Conservation (phyloP, 768 basidiomycete genomes). For the Kwoniella heveanensis region DNA sequence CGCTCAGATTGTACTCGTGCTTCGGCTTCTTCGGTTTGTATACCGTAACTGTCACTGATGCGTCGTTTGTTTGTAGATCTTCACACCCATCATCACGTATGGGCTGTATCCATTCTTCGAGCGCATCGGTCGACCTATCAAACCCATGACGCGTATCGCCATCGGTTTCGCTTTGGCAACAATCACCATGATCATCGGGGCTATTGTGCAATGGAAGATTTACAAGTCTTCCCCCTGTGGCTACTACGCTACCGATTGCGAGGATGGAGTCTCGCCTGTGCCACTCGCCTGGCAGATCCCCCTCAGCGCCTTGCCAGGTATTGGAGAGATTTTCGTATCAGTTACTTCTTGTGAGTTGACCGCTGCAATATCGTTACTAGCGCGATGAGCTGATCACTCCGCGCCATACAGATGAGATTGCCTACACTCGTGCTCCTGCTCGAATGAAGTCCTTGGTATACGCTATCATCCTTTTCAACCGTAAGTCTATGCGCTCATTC, state of each 20-base stretch:
- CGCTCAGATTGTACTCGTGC: slow-evolving; percentile 30
- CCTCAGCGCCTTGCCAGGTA: slow-evolving; percentile 46
- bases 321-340: slow-evolving; percentile 48
- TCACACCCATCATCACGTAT: slow-evolving; percentile 50
- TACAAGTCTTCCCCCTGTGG: slow-evolving; percentile 51
- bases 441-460: slow-evolving; percentile 49
- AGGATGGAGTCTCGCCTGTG: slow-evolving; percentile 28
- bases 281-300: slow-evolving; percentile 49
- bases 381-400: slow-evolving; percentile 23
- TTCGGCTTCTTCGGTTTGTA: too few species aligned
- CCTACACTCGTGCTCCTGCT: slow-evolving; percentile 51
- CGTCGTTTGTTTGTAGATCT: slow-evolving; percentile 4
- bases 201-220: slow-evolving; percentile 53
- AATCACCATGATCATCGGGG: slow-evolving; percentile 44
- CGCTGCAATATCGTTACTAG: neutral
- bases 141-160: slow-evolving; percentile 22
- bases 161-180: slow-evolving; percentile 27
- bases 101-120: slow-evolving; percentile 33
- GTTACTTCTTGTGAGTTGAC: slow-evolving; percentile 35
- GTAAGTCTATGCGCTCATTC: slow-evolving; percentile 6
- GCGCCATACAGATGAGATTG: slow-evolving; percentile 30
- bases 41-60: too few species aligned
- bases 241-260: slow-evolving; percentile 44
- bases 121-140: slow-evolving; percentile 21
- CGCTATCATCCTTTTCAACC: slow-evolving; percentile 32